Evolutionary conservation across 2,329 filamentous ascomycete genomes (phyloP), one percentile per base, ranked within the genome.

Genomic region (Sphaerulina vaccinii): DNA sequence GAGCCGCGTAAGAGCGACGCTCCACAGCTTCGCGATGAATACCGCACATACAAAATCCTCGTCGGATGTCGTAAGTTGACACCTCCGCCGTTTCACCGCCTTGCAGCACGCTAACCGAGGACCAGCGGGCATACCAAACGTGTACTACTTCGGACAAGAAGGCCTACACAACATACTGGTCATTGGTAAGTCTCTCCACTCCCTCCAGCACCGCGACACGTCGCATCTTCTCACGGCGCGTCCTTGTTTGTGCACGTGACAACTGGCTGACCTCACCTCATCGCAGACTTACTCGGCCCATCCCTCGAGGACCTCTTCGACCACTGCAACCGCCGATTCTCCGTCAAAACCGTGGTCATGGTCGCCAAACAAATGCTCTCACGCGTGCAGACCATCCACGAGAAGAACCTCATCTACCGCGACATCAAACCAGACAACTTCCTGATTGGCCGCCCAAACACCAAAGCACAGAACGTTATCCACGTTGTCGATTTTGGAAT

Each of bases 401-500:
- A 97, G 75, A 96, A 96, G 82, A 97, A 97, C 73, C 81, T 97
- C 57, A 97, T 99, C 71, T 97, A 99, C 75, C 87, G 93, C 63
- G 93, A 99, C 70, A 97, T 99, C 79, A 99, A 99, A 74, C 93
- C 93, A 51, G 93, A 99, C 78, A 99, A 99, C 78, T 97, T 99
- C 76, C 82, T 99, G 58, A 96, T 97, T 65, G 93, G 93, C 49
- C 85, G 92, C 42, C 90, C 90, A 0, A 86, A 85, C 64, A 91
- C 90, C 55, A 97, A 97, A 76, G 82, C 88, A n/a, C 88, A 91
- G 66, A 97, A 96, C 71, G 90, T 97, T 51, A 96, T 99, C 62
- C 92, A 99, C 69, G 93, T 97, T 32, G 91, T 99, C 65, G 93
- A 99, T 73, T 99, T 99, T 67, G 93, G 93, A 66, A 97, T 99